Evolutionary conservation across 106 monocot genomes (phyloP).

Genomic region (Dendrobium nobile): DNA sequence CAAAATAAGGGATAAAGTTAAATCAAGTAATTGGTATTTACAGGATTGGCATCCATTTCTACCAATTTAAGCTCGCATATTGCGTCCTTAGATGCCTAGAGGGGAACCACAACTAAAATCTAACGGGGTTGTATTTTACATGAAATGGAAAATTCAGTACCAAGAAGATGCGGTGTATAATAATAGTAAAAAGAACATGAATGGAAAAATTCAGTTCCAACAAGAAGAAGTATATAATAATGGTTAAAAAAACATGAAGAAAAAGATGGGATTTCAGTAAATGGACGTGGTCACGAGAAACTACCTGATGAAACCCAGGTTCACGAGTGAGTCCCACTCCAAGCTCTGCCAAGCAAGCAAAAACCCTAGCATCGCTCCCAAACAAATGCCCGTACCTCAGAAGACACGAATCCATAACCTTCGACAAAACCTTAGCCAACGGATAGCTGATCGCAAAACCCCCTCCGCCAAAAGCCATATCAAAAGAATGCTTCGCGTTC

Average conservation of each 20-base stretch:
- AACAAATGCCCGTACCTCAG: slow-evolving; percentile 66
- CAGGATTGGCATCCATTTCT: no score
- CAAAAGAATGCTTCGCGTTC: slow-evolving; percentile 50
- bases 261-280: neutral
- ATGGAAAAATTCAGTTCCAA: neutral
- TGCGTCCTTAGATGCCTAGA: neutral
- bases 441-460: slow-evolving; percentile 82
- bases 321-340: slow-evolving; percentile 70
- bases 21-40: no score
- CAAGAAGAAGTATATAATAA: neutral
- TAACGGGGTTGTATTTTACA: neutral
- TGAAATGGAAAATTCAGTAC: neutral
- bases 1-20: neutral
- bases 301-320: slow-evolving; percentile 87
- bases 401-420: slow-evolving; percentile 69
- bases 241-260: neutral
- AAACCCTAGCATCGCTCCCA: slow-evolving; percentile 80
- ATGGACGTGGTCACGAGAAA: no score
- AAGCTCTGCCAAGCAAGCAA: slow-evolving; percentile 69
- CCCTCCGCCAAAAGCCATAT: slow-evolving; percentile 86
- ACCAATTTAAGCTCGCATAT: neutral
- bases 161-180: neutral
- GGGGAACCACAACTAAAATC: neutral
- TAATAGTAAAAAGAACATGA: neutral
- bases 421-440: slow-evolving; percentile 54